Conservation (phyloP, 257 asterid genomes). For the Euphrasia confusa region DNA sequence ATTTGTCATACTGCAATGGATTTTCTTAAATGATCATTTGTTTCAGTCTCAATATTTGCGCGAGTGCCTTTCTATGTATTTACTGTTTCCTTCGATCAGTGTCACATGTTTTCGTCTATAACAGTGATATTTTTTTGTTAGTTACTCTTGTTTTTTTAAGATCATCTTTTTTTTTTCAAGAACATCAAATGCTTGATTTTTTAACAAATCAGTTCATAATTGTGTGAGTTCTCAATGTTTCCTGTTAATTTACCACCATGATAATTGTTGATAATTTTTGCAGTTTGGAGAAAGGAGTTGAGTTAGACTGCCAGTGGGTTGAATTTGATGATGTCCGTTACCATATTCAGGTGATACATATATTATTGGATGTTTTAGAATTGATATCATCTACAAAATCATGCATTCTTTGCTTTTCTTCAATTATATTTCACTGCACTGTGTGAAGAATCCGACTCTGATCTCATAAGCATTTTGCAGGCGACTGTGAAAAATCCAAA, state of each 20-base stretch:
- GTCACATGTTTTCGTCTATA: neutral
- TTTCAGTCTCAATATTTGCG: slow-evolving; percentile 1
- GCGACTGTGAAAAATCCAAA: slow-evolving; percentile 79
- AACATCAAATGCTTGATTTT: neutral
- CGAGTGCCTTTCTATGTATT: neutral
- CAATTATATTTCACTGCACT: slow-evolving; percentile 14
- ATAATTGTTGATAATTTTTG: slow-evolving; percentile 18
- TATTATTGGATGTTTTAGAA: neutral
- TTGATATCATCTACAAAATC: neutral
- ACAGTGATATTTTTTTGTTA: slow-evolving; percentile 2
- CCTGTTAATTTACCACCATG: slow-evolving; percentile 12
- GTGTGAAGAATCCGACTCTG: neutral
- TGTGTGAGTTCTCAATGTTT: neutral
- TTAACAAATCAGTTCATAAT: neutral
- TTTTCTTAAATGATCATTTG: neutral
- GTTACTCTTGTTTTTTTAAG: neutral
- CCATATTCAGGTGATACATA: slow-evolving; percentile 73
- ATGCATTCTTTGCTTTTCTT: neutral
- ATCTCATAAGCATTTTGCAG: slow-evolving; percentile 35
- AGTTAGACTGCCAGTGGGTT: slow-evolving; percentile 84
- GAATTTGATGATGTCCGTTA: slow-evolving; percentile 91
- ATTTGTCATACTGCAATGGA: slow-evolving; percentile 5
- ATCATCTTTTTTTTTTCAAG: slow-evolving; percentile 10
- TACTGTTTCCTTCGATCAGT: slow-evolving; percentile 1
- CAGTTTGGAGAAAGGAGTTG: slow-evolving; percentile 94